Base-by-base conservation (phyloP, 441 rosid species). In the Omphalea diandra region DNA sequence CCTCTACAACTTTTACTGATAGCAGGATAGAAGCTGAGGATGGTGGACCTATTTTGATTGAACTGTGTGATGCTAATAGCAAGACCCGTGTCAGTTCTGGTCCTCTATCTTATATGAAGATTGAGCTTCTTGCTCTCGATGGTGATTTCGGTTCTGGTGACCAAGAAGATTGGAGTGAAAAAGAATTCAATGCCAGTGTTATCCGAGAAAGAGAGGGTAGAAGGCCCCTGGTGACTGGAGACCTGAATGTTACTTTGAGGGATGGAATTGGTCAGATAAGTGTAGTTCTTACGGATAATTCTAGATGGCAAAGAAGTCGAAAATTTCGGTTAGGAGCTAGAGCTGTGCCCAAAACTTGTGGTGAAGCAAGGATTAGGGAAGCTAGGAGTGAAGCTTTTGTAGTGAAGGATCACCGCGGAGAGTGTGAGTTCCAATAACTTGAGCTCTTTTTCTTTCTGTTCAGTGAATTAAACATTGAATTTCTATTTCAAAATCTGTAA, bases 391-490 rank as follows among this genome's bases (percentile, higher is more conserved):
- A 78, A 72, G 82, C 95, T 7, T 91, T 94, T 31, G 54, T 56
- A 0, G 97, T 91, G 66, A 88, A 85, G 82, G 98, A 94, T 73
- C 94, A 88, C 26, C 86, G 97, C 0, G 98, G 98, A 57, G 96
- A 84, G 69, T 31, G 98, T 94, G 83, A 83, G 90, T 68, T 41
- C 38, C 22, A 55, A 43, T 65, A 36, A 14, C n/a, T 67, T 67
- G 32, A 55, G 11, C 27, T 68, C 41, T 29, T 15, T 50, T 32
- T 40, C 7, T 4, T 41, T 0, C 24, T 33, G n/a, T n/a, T n/a
- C n/a, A n/a, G n/a, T n/a, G n/a, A n/a, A n/a, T n/a, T n/a, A n/a
- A n/a, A n/a, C n/a, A n/a, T n/a, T n/a, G n/a, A n/a, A n/a, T n/a
- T n/a, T n/a, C n/a, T n/a, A n/a, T 49, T 49, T 47, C 53, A 36